Conservation (phyloP, 108 stramenopile species). For the Nannochloropsis salina region DNA sequence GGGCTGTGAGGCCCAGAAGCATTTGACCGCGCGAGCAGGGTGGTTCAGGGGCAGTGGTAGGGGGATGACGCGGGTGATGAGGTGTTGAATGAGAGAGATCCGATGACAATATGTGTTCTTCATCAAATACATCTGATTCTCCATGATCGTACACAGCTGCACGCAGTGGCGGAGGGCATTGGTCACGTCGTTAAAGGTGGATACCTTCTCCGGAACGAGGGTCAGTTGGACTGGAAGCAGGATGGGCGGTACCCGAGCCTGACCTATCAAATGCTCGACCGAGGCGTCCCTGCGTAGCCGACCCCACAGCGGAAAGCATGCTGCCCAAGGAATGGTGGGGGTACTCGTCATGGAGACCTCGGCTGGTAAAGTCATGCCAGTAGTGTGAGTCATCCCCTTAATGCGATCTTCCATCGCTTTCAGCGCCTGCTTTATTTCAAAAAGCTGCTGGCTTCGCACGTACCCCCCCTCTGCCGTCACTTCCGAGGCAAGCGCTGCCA, state of each 20-base stretch:
- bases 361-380: neutral
- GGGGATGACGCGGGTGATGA: slow-evolving; percentile 82
- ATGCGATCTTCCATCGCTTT: neutral
- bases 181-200: slow-evolving; percentile 71
- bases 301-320: slow-evolving; percentile 80
- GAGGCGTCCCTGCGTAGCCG: slow-evolving; percentile 81
- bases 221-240: slow-evolving; percentile 89
- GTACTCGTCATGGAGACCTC: neutral
- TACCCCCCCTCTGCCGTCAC: slow-evolving; percentile 22
- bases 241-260: slow-evolving; percentile 63
- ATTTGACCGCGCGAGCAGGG: slow-evolving; percentile 65
- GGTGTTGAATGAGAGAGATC: slow-evolving; percentile 86
- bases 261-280: slow-evolving; percentile 71
- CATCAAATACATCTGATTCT: slow-evolving; percentile 85
- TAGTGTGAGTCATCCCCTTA: neutral
- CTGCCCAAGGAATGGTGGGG: slow-evolving; percentile 60
- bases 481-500: slow-evolving; percentile 21
- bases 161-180: slow-evolving; percentile 76
- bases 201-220: slow-evolving; percentile 73
- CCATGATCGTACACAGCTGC: slow-evolving; percentile 85
- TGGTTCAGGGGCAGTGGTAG: slow-evolving; percentile 64
- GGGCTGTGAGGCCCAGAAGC: slow-evolving; percentile 79
- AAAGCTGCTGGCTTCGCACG: slow-evolving; percentile 31
- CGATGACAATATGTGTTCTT: slow-evolving; percentile 93
- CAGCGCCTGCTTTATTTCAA: neutral